A percentile compares a stretch with the other conserved stretches of the same genome.
Conservation (phyloP, 208 protist genomes). For the Histomonas meleagridis region DNA sequence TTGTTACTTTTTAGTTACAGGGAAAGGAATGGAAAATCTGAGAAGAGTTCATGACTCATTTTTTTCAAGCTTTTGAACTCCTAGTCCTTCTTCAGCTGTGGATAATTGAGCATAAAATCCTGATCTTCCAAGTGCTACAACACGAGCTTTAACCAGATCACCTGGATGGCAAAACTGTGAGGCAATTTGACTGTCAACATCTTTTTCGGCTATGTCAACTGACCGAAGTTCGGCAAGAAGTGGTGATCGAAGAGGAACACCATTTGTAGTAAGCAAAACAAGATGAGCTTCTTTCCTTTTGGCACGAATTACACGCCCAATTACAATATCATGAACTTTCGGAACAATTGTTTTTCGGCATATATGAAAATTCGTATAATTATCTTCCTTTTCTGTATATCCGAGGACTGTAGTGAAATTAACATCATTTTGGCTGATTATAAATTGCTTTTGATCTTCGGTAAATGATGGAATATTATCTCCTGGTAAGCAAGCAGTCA, state of each 20-base stretch:
- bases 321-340: slow-evolving; percentile 14
- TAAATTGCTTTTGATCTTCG: not conserved
- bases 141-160: not conserved
- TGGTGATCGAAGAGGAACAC: not conserved
- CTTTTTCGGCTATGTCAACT: not conserved
- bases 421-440: not conserved
- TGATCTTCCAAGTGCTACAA: not conserved
- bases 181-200: not conserved
- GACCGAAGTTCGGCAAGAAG: not conserved
- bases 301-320: not conserved
- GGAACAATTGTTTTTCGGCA: not conserved
- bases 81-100: not conserved
- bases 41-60: too few species aligned
- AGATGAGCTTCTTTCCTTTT: slow-evolving; percentile 7
- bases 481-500: not conserved
- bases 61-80: not conserved
- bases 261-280: not conserved
- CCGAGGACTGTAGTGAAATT: not conserved
- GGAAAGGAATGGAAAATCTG: too few species aligned
- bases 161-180: not conserved
- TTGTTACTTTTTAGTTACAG: too few species aligned
- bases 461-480: not conserved
- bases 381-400: not conserved
- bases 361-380: not conserved
- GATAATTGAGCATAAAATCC: slow-evolving; percentile 21